Evolutionary conservation across 352 stramenopile species (phyloP).

Genomic region (Blastocystis sp.): DNA sequence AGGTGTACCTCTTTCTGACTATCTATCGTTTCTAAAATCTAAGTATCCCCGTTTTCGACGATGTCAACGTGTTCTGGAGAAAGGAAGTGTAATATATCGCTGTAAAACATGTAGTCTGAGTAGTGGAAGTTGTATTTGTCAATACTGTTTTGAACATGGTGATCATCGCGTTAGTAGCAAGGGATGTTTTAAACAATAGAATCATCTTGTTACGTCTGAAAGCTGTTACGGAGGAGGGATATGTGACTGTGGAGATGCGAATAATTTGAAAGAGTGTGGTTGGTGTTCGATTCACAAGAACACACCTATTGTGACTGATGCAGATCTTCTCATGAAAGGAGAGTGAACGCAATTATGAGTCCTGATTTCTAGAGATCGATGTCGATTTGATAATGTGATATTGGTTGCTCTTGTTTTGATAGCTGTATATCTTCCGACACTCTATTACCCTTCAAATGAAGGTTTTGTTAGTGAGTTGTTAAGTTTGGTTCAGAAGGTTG

Average conservation of each 20-base stretch:
- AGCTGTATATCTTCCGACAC: neutral
- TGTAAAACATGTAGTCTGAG: neutral
- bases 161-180: neutral
- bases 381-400: neutral
- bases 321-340: neutral
- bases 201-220: neutral
- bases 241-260: constrained; percentile 11
- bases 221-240: neutral
- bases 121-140: neutral
- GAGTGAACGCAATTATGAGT: neutral
- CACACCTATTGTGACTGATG: neutral
- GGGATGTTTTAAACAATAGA: neutral
- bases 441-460: neutral
- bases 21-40: neutral
- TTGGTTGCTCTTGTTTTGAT: neutral
- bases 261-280: neutral
- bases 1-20: neutral
- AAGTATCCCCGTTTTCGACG: neutral
- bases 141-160: neutral
- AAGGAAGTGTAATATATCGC: neutral
- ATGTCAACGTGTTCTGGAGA: neutral
- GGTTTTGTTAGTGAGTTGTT: neutral
- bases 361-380: neutral
- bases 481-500: neutral
- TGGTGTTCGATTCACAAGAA: neutral